A percentile compares a stretch with the other conserved stretches of the same genome.
Evolutionary conservation across 768 basidiomycete genomes (phyloP).

Genomic region (Tephrocybe rancida): DNA sequence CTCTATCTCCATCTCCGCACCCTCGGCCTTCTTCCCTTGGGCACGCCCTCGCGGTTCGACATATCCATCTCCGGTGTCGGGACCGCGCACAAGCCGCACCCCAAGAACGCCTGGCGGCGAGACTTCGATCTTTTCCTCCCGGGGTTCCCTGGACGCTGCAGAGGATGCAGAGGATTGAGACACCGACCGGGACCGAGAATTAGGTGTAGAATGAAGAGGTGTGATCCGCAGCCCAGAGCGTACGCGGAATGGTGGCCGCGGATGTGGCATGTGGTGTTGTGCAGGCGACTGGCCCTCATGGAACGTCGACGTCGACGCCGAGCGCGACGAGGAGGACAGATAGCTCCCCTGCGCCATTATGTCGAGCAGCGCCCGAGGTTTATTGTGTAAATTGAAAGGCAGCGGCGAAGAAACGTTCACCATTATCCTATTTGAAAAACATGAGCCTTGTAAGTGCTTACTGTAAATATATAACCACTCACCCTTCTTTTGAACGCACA

Average conservation of each 20-base stretch:
- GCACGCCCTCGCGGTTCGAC: conserved; percentile 19
- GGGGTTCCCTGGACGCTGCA: conserved; percentile 3
- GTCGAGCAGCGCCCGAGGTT: conserved; percentile 24
- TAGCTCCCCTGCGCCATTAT: conserved; percentile 11
- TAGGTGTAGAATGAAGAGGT: conserved; percentile 19
- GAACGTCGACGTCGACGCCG: conserved; percentile 24
- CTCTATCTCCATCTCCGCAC: neutral
- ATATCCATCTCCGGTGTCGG: neutral
- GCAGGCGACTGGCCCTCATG: conserved; percentile 16
- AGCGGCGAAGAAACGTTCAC: conserved; percentile 58
- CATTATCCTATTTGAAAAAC: conserved; percentile 50
- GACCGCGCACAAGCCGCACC: conserved; percentile 23
- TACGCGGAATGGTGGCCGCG: conserved; percentile 1
- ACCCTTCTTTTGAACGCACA: conserved; percentile 63
- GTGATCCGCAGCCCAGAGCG: conserved; percentile 17
- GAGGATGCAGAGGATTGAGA: conserved; percentile 11
- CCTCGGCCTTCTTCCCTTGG: conserved; percentile 12
- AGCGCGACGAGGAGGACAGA: conserved; percentile 27
- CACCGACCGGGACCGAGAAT: conserved; percentile 15
- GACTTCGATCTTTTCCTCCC: conserved; percentile 1
- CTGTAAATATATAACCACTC: conserved; percentile 13
- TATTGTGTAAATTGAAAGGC: conserved; percentile 61
- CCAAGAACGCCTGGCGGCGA: conserved; percentile 21
- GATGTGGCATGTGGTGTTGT: conserved; percentile 9
- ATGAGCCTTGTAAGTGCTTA: neutral